Percentiles rank a stretch among this genome's conserved stretches.
These are phyloP conservation scores for Scheffersomyces spartinae DNA, from an alignment of 805 yeast genomes.

Conservation along the genomic window DNA sequence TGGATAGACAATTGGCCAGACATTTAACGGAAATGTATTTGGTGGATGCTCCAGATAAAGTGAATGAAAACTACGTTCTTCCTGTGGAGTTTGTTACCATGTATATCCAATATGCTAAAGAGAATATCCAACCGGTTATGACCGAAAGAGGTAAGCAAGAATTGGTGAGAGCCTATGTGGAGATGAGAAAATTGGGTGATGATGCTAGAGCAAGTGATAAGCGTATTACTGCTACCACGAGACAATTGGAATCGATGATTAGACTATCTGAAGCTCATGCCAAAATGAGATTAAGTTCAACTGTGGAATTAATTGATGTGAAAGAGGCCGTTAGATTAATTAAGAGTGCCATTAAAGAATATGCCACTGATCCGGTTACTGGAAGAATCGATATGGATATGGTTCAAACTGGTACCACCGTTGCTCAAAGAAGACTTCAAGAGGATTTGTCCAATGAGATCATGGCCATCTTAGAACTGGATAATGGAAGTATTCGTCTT, in stretches of 20 bases:
- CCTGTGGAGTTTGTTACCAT: constrained; percentile 82
- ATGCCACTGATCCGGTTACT: constrained; percentile 95
- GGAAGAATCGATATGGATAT: constrained; percentile 97
- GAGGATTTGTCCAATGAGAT: constrained; percentile 63
- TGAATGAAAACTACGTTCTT: constrained; percentile 51
- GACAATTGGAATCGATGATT: constrained; percentile 94
- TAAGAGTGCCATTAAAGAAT: constrained; percentile 89
- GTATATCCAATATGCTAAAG: constrained; percentile 92
- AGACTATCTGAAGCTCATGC: constrained; percentile 95
- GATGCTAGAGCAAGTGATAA: constrained; percentile 77
- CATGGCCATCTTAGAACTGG: constrained; percentile 35
- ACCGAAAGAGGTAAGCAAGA: constrained; percentile 74
- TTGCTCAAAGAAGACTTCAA: constrained; percentile 68
- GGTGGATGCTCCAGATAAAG: constrained; percentile 75
- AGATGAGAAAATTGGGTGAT: constrained; percentile 89
- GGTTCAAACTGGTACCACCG: constrained; percentile 90
- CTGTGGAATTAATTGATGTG: constrained; percentile 73
- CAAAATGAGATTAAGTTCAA: constrained; percentile 71
- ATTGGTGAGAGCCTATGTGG: constrained; percentile 80
- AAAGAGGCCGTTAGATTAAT: constrained; percentile 88
- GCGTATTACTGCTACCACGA: constrained; percentile 93
- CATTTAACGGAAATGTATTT: constrained; percentile 88
- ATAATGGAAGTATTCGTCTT: constrained; percentile 41
- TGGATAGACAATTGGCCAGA: constrained; percentile 77
- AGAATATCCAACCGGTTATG: constrained; percentile 67